Conservation (phyloP, 75 land plant species). For the Ceratopteris richardii region DNA sequence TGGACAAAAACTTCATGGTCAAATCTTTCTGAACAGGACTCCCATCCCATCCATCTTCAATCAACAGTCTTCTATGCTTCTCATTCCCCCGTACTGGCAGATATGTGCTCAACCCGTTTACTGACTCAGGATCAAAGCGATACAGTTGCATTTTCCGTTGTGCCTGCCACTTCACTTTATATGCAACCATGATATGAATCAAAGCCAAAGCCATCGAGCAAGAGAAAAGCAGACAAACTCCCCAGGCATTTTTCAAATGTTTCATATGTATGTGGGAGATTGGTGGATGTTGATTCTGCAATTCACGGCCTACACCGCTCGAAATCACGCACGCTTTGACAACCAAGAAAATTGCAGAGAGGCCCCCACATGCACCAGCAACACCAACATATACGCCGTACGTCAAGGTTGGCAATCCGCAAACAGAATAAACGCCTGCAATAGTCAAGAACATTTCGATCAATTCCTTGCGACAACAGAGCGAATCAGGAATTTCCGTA, state of each 20-base stretch:
- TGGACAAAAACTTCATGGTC: constrained; percentile 1
- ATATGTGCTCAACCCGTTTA: constrained; percentile 12
- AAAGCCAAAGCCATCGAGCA: constrained; percentile 76
- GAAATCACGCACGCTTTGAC: constrained; percentile 55
- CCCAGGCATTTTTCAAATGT: constrained; percentile 51
- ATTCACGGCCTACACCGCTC: no score
- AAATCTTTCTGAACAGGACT: not conserved
- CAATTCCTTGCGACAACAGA: constrained; percentile 1
- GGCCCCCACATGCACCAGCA: constrained; percentile 38
- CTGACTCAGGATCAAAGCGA: constrained; percentile 67
- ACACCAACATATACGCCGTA: constrained; percentile 77
- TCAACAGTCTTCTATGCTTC: not conserved
- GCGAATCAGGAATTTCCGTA: not conserved
- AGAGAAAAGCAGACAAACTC: constrained; percentile 69
- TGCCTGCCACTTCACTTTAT: constrained; percentile 65
- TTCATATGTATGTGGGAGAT: constrained; percentile 19
- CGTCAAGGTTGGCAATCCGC: constrained; percentile 60
- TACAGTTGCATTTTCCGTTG: constrained; percentile 70
- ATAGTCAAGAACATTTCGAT: not conserved
- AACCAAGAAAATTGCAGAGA: constrained; percentile 45
- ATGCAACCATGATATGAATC: constrained; percentile 75
- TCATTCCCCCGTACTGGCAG: not conserved
- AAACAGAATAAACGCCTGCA: constrained; percentile 76
- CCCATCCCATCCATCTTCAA: not conserved
- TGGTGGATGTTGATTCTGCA: constrained; percentile 7